A percentile compares a stretch with the other conserved stretches of the same genome.
These are phyloP conservation scores for Capsicum pubescens DNA, from an alignment of 257 asterid species.

Conservation along the genomic window DNA sequence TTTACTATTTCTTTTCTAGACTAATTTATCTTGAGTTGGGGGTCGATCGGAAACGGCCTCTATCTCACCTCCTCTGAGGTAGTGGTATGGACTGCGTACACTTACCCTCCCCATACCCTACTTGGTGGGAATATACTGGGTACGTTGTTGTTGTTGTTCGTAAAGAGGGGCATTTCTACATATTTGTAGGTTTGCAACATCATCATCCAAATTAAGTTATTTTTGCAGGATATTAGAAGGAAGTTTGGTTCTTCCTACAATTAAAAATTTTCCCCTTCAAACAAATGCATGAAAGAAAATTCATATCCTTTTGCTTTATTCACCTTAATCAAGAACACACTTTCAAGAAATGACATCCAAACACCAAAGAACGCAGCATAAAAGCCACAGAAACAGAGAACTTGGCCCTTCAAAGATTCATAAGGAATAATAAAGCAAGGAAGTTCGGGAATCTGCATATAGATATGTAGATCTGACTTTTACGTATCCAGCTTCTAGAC, in stretches of 20 bases:
- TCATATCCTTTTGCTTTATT: background rate
- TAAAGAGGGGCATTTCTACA: background rate
- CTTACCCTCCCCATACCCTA: too few species aligned
- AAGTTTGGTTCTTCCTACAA: constrained; percentile 23
- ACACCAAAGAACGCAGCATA: constrained; percentile 11
- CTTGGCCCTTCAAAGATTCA: background rate
- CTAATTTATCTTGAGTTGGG: too few species aligned
- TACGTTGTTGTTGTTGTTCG: too few species aligned
- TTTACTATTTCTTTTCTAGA: too few species aligned
- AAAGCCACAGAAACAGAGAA: background rate
- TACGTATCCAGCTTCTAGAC: background rate
- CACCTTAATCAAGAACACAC: background rate
- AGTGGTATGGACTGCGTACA: too few species aligned
- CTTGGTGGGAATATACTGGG: too few species aligned
- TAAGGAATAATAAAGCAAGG: background rate
- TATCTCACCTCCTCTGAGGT: too few species aligned
- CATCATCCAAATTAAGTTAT: constrained; percentile 9
- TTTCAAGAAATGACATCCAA: constrained; percentile 13
- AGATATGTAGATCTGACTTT: background rate
- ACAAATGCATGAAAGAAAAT: constrained; percentile 18
- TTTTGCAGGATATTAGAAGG: background rate
- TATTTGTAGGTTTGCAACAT: constrained; percentile 11
- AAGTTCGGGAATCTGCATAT: background rate
- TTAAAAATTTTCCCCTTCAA: background rate
- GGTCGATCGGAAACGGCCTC: too few species aligned